Evolutionary conservation across 2,329 filamentous ascomycete species (phyloP), one percentile per base, ranked within the genome.

Genomic region (Calonectria hongkongensis): DNA sequence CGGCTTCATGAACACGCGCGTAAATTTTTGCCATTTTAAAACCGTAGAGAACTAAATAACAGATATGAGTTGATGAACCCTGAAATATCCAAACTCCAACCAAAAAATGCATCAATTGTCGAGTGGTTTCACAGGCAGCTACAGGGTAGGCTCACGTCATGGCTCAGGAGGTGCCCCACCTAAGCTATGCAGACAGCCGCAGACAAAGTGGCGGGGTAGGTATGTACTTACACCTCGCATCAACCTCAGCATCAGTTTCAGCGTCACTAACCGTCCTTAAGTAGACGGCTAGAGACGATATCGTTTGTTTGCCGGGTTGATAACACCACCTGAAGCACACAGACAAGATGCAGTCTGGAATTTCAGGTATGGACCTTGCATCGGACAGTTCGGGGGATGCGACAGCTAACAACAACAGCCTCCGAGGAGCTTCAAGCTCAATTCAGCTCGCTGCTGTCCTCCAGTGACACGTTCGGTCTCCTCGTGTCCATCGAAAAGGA

Each of bases 391-490:
- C 33, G 5, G n/a, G 45, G 66, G 43, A 56, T 28, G 13, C 28
- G 51, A 58, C 15, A 65, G 68, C 71, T 73, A 50, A 77, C 25
- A 25, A 30, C 13, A 33, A 60, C 81, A 94, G 95, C 93, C 76
- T 96, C 94, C 70, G 85, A 92, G 85, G 94, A 96, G 88, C 93
- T 97, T 74, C 90, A 92, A 82, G 87, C 91, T 79, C 89, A 94
- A 79, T 96, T 97, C 88, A 92, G 91, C 85, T 87, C 85, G 73
- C 88, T 97, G 81, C 89, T 95, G 75, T 88, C 89, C 62, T 89
- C 89, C 64, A 82, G 88, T 68, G 85, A 87, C 63, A 88, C 92
- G 76, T 94, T 95, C 77, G 94, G 91, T 65, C 90, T 97, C 45
- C 86, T 96, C 66, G 92, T 91, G 66, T 93, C 89, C 74, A 96